Percentiles rank a stretch among this genome's conserved stretches.
Evolutionary conservation across 2,329 filamentous ascomycete species (phyloP).

Genomic region (Fonsecaea pedrosoi): DNA sequence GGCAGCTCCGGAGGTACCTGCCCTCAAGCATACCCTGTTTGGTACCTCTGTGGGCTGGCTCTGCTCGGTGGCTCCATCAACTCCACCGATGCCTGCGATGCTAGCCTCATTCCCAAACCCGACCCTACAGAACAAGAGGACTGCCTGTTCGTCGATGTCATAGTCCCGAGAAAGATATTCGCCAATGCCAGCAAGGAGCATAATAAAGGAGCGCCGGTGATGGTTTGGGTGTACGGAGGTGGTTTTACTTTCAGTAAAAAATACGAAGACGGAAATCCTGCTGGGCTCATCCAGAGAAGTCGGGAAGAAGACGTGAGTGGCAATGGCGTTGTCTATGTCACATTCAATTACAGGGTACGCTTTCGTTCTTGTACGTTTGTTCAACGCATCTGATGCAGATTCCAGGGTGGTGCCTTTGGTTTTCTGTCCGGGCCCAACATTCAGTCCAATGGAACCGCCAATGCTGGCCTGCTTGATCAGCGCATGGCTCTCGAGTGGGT

Average conservation of each 20-base stretch:
- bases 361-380: neutral
- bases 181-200: conserved; percentile 15
- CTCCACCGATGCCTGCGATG: conserved; percentile 4
- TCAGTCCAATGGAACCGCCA: conserved; percentile 50
- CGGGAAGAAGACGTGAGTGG: conserved; percentile 4
- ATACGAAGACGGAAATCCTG: conserved; percentile 5
- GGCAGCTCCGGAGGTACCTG: conserved; percentile 2
- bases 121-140: conserved; percentile 37
- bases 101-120: neutral
- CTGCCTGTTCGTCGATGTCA: conserved; percentile 45
- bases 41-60: conserved; percentile 2
- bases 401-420: conserved; percentile 54
- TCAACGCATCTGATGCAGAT: neutral
- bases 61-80: neutral
- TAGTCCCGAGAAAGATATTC: conserved; percentile 12
- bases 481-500: conserved; percentile 63
- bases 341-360: conserved; percentile 35
- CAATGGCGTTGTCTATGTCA: conserved; percentile 26
- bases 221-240: conserved; percentile 41
- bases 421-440: conserved; percentile 55
- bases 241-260: conserved; percentile 15
- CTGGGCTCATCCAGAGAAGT: conserved; percentile 17
- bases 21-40: conserved; percentile 1
- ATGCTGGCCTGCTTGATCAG: conserved; percentile 61
- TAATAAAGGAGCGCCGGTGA: conserved; percentile 39